phyloP scores from a whole-genome alignment of 2,329 filamentous ascomycete species.

The Paecilomyces dactylethromorphus region DNA sequence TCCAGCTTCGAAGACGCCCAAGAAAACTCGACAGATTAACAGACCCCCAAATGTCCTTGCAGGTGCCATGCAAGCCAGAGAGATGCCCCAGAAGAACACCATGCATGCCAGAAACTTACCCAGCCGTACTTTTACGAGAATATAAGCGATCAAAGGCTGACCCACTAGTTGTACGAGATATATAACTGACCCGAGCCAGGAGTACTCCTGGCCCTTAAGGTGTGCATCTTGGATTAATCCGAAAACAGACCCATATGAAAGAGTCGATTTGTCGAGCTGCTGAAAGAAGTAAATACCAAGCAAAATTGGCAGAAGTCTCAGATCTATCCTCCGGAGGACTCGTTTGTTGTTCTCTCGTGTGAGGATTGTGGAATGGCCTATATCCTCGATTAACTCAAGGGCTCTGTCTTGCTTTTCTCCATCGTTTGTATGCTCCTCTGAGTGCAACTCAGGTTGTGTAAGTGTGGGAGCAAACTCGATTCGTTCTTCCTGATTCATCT shows the following conservation, averaged over 20 bases:
- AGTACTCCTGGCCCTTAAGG: conserved; percentile 51
- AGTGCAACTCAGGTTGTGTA: neutral
- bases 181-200: conserved; percentile 46
- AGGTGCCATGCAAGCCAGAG: conserved; percentile 47
- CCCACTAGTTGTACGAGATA: conserved; percentile 50
- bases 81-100: conserved; percentile 47
- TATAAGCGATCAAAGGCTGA: conserved; percentile 46
- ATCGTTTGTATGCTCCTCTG: neutral
- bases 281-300: conserved; percentile 59
- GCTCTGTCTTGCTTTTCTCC: conserved; percentile 37
- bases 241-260: conserved; percentile 58
- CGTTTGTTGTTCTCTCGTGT: conserved; percentile 48
- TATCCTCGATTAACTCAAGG: conserved; percentile 42
- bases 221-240: conserved; percentile 54
- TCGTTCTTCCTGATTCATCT: neutral
- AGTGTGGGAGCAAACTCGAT: neutral
- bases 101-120: conserved; percentile 53
- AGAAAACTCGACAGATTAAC: conserved; percentile 48
- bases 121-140: conserved; percentile 55
- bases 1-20: conserved; percentile 51
- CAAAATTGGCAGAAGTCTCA: conserved; percentile 48
- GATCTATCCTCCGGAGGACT: conserved; percentile 47
- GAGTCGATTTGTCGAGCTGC: conserved; percentile 56
- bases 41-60: conserved; percentile 45
- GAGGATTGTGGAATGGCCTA: conserved; percentile 41